Evolutionary conservation across 2,329 filamentous ascomycete species (phyloP).

Genomic region (Chaetomiaceae sp.): DNA sequence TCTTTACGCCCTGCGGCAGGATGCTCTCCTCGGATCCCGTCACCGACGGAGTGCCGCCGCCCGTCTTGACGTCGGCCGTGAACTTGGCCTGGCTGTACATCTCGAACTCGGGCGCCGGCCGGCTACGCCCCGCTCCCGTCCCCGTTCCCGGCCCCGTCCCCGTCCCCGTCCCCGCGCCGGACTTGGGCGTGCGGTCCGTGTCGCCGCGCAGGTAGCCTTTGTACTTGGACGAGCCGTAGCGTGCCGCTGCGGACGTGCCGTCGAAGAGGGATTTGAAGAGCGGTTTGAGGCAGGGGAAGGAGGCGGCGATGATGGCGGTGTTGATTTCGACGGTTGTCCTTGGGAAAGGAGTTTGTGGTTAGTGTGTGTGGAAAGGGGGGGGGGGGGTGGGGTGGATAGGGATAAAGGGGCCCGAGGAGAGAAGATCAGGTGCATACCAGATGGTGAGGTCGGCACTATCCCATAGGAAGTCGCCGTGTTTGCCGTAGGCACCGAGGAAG

Average conservation of each 20-base stretch:
- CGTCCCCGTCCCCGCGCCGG: neutral
- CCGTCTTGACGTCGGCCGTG: slow-evolving; percentile 10
- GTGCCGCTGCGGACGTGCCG: slow-evolving; percentile 32
- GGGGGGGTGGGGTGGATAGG: neutral
- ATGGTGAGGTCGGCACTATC: slow-evolving; percentile 30
- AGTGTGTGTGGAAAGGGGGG: no score
- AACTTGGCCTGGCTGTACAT: slow-evolving; percentile 15
- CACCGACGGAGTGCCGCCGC: neutral
- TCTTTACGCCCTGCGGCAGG: slow-evolving; percentile 10
- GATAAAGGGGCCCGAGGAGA: no score
- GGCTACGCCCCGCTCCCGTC: no score
- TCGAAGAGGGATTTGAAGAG: slow-evolving; percentile 26
- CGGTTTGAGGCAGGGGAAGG: slow-evolving; percentile 29
- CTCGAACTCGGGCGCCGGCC: slow-evolving; percentile 12
- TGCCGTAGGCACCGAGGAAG: slow-evolving; percentile 26
- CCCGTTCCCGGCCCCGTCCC: neutral
- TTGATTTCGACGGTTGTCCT: slow-evolving; percentile 31
- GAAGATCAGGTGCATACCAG: slow-evolving; percentile 20
- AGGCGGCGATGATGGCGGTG: slow-evolving; percentile 30
- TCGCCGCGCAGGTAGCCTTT: slow-evolving; percentile 17
- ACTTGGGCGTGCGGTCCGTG: slow-evolving; percentile 1
- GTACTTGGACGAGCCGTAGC: slow-evolving; percentile 19
- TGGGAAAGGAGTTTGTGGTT: neutral
- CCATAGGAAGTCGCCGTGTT: slow-evolving; percentile 29
- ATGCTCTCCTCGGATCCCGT: slow-evolving; percentile 23